Base-by-base conservation (phyloP, 1,284 basidiomycete genomes). In the Xanthoconium separans region DNA sequence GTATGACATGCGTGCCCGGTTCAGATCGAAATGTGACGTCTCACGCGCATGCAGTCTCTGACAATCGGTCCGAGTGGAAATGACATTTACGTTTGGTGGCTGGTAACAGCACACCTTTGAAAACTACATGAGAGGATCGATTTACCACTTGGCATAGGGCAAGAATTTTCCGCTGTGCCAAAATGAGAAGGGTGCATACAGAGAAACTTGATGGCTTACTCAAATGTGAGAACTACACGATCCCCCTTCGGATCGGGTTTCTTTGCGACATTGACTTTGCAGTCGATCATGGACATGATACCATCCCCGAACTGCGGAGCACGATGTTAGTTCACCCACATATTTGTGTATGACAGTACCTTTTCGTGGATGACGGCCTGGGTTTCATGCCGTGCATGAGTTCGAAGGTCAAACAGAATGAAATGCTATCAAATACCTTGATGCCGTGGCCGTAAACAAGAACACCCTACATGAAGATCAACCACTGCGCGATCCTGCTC, bases 251-350 rank as follows among this genome's bases (percentile, higher is more conserved):
- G 89, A 63, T 93, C 85, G 13, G 77, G 74, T 71, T 93, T 92
- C 74, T 80, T 85, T 55, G 84, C 79, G 40, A 95, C 77, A 30
- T 77, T 78, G 41, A 93, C 80, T 57, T 82, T 83, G 72, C 91
- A 94, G 68, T 91, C 89, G 57, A 95, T 94, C 79, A 94, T 91
- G 18, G 87, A 90, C 90, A 93, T 93, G 62, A 94, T 94, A 5
- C 92, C 91, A 66, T 94, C 93, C 5, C 92, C 92, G 60, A 93
- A 94, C 88, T 91, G 49, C 9, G 15, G 12, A n/a, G 33, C 29
- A 27, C 7, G 2, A 36, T 29, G 37, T 46, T n/a, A 58, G 50
- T 43, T 37, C 34, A 40, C 15, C 11, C 37, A 12, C 39, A 11
- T 13, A 7, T 5, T 0, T 22, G 9, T 7, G 27, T 29, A 44